phyloP scores from a whole-genome alignment of 805 yeast genomes.

The Saccharomycopsis capsularis region DNA sequence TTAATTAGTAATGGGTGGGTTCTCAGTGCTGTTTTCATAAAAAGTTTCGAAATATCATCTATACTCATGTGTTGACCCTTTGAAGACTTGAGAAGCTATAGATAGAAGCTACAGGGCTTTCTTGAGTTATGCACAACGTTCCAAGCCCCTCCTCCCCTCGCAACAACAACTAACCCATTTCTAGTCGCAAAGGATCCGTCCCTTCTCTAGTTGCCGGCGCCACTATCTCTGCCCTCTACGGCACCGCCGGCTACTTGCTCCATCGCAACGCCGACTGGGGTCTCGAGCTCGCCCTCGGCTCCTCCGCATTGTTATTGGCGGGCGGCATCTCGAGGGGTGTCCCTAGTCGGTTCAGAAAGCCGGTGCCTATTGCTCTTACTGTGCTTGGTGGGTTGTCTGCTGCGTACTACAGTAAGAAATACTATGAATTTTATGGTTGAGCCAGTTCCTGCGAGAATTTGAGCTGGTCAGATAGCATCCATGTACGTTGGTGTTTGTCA shows the following conservation, averaged over 20 bases:
- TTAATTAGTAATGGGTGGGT: neutral
- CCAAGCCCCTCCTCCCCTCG: neutral
- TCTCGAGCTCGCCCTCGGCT: constrained; percentile 68
- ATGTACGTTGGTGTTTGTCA: no score
- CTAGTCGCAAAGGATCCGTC: constrained; percentile 54
- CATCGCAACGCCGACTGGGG: constrained; percentile 72
- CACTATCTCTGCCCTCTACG: constrained; percentile 50
- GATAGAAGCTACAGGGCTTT: no score
- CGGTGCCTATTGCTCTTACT: constrained; percentile 64
- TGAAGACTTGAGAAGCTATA: no score
- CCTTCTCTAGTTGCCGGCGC: constrained; percentile 80
- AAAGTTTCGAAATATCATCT: no score
- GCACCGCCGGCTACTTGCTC: constrained; percentile 69
- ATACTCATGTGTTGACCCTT: no score
- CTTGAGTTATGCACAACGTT: no score
- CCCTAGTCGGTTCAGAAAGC: constrained; percentile 54
- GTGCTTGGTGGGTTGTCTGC: constrained; percentile 58
- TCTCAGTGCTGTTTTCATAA: neutral
- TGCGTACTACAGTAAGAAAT: constrained; percentile 66
- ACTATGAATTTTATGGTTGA: constrained; percentile 54
- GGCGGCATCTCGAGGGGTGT: constrained; percentile 71
- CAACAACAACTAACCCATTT: constrained; percentile 15
- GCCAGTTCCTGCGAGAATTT: no score
- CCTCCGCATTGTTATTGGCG: constrained; percentile 56
- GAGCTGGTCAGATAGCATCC: no score